Conservation (phyloP, 1,284 basidiomycete genomes). For the Cutaneotrichosporon cutaneum region DNA sequence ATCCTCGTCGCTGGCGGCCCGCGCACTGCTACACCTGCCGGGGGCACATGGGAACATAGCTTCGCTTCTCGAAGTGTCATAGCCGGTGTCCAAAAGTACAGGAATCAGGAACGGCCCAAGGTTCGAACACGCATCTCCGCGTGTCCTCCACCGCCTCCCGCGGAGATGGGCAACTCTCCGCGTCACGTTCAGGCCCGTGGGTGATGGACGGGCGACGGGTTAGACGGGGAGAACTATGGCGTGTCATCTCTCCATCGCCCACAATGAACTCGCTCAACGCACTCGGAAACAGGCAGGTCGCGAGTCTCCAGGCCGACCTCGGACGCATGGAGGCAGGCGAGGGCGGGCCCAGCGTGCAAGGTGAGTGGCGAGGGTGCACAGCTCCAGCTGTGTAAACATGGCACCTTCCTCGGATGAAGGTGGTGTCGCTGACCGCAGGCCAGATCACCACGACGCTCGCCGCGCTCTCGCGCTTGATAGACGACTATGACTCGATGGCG, state of each 20-base stretch:
- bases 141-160: no score
- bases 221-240: not conserved
- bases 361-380: slow-evolving; percentile 57
- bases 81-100: not conserved
- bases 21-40: no score
- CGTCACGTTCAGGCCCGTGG: not conserved
- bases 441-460: slow-evolving; percentile 91
- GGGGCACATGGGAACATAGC: no score
- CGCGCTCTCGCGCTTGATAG: slow-evolving; percentile 86
- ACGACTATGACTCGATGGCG: slow-evolving; percentile 94
- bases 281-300: slow-evolving; percentile 84
- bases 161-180: not conserved
- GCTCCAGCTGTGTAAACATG: not conserved
- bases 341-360: slow-evolving; percentile 72
- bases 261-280: slow-evolving; percentile 91
- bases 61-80: not conserved
- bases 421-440: slow-evolving; percentile 58
- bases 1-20: not conserved
- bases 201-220: not conserved
- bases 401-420: not conserved
- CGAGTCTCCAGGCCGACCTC: slow-evolving; percentile 81
- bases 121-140: no score
- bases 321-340: slow-evolving; percentile 76
- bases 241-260: not conserved
- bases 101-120: no score